phyloP scores from a whole-genome alignment of 164 flowering plant species.

The Berberis vulgaris region DNA sequence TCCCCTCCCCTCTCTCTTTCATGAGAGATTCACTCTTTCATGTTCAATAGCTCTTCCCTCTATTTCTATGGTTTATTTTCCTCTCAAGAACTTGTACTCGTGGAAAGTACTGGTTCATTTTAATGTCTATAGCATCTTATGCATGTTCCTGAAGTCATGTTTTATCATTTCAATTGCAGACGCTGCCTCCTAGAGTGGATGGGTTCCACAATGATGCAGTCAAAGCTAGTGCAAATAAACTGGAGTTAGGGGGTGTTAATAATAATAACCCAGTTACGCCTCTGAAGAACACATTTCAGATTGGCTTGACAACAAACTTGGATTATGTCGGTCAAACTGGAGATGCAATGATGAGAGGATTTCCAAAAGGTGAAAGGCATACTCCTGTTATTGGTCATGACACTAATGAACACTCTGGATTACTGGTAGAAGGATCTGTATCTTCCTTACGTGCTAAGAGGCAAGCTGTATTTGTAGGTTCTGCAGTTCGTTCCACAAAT shows the following conservation, averaged over 20 bases:
- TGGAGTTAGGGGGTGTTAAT: constrained; percentile 3
- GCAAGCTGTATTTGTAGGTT: constrained; percentile 13
- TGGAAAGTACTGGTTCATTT: neutral
- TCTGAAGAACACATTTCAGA: constrained; percentile 1
- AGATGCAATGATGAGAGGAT: constrained; percentile 5
- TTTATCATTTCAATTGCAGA: constrained; percentile 21
- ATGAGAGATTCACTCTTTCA: neutral
- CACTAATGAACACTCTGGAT: constrained; percentile 4
- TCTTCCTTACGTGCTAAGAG: constrained; percentile 27
- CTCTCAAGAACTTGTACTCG: neutral
- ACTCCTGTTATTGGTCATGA: constrained; percentile 7
- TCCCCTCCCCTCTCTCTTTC: neutral
- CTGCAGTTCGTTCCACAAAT: constrained; percentile 18
- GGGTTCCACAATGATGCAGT: constrained; percentile 8
- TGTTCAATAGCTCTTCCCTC: neutral
- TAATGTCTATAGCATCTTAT: neutral
- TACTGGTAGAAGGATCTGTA: constrained; percentile 23
- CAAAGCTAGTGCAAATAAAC: constrained; percentile 7
- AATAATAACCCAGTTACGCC: constrained; percentile 1
- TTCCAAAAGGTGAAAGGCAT: constrained; percentile 6
- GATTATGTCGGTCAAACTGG: constrained; percentile 1
- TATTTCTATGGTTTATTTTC: neutral
- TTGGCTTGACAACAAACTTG: neutral
- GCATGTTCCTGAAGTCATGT: neutral
- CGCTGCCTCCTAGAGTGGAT: constrained; percentile 3